phyloP scores from a whole-genome alignment of 2,329 filamentous ascomycete species.

The Diaporthe vaccinii region DNA sequence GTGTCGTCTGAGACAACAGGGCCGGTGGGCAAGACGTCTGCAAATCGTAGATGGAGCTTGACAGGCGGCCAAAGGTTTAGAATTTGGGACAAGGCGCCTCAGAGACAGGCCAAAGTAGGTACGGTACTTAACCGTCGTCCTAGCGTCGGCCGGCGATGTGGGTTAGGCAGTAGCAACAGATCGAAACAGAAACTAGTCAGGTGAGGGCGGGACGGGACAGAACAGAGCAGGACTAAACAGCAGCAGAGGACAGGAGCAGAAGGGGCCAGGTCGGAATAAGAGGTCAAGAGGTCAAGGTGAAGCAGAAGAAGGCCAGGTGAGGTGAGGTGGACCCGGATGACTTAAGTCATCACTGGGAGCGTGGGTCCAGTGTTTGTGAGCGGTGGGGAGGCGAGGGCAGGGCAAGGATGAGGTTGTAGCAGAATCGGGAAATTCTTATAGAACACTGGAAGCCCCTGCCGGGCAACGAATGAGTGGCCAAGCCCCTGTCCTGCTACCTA shows the following conservation, averaged over 20 bases:
- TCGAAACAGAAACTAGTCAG: not conserved
- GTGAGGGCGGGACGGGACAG: not conserved
- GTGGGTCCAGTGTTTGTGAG: constrained; percentile 31
- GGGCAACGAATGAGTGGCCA: constrained; percentile 18
- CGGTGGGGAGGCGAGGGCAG: constrained; percentile 25
- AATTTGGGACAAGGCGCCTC: constrained; percentile 1
- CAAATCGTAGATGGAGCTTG: not conserved
- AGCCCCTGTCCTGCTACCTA: constrained; percentile 20
- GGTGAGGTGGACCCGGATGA: constrained; percentile 34
- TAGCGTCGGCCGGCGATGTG: constrained; percentile 25
- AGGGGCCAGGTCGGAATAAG: constrained; percentile 1
- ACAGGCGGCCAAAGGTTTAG: not conserved
- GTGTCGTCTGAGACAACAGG: not conserved
- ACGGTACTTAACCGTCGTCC: constrained; percentile 3
- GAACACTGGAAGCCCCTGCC: constrained; percentile 5
- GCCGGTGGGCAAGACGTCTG: not conserved
- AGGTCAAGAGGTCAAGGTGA: constrained; percentile 28
- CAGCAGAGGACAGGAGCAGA: not conserved
- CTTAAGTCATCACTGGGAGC: constrained; percentile 36
- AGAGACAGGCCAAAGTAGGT: not conserved
- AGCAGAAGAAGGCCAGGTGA: constrained; percentile 27
- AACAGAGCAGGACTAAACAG: not conserved
- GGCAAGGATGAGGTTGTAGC: constrained; percentile 32
- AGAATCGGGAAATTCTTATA: constrained; percentile 30
- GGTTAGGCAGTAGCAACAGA: constrained; percentile 1